These are phyloP conservation scores for Drosera capensis DNA, from an alignment of 148 eudicot genomes.

Conservation along the genomic window DNA sequence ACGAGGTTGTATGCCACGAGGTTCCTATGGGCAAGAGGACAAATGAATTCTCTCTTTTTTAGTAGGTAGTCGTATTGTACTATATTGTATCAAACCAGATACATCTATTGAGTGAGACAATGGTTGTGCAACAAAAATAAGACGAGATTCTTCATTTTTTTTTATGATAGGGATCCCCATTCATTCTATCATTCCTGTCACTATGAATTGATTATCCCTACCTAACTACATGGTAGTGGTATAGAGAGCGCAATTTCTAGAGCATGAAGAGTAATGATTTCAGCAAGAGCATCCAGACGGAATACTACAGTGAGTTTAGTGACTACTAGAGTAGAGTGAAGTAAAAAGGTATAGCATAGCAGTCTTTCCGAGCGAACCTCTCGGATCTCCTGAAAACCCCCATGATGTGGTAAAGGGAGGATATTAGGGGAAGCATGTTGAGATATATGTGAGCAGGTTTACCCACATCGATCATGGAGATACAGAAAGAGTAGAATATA, in stretches of 20 bases:
- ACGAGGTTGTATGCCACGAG: neutral
- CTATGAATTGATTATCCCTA: slow-evolving; percentile 10
- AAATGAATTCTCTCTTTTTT: neutral
- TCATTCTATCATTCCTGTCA: slow-evolving; percentile 1
- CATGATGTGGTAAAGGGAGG: slow-evolving; percentile 18
- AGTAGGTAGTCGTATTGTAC: neutral
- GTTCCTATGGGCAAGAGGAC: neutral
- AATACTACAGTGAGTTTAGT: slow-evolving; percentile 7
- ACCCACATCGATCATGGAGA: no score
- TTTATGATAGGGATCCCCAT: neutral
- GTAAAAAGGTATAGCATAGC: slow-evolving; percentile 12
- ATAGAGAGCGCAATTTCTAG: slow-evolving; percentile 13
- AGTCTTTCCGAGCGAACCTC: slow-evolving; percentile 13
- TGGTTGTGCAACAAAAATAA: neutral
- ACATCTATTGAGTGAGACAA: neutral
- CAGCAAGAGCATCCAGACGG: slow-evolving; percentile 3
- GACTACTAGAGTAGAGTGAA: slow-evolving; percentile 10
- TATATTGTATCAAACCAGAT: neutral
- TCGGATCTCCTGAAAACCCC: slow-evolving; percentile 15
- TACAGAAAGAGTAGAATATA: no score
- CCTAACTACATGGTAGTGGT: slow-evolving; percentile 16
- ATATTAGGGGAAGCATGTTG: slow-evolving; percentile 6
- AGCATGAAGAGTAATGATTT: slow-evolving; percentile 11
- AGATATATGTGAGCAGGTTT: no score
- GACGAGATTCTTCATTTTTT: neutral